A percentile compares a stretch with the other conserved stretches of the same genome.
Evolutionary conservation across 768 basidiomycete species (phyloP).

Genomic region (Rhizopogon vulgaris): DNA sequence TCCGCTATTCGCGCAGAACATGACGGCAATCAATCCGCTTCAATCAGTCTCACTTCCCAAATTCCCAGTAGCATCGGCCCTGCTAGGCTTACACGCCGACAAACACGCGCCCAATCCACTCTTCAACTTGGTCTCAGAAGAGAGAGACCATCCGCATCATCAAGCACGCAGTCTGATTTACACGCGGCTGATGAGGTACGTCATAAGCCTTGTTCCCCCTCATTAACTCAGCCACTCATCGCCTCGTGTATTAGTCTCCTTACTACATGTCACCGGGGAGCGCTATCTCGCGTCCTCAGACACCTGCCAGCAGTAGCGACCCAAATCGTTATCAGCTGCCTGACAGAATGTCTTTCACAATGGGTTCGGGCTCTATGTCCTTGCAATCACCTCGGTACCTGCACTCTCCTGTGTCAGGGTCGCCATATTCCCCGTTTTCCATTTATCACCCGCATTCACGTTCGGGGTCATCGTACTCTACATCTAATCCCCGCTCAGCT

Average conservation of each 20-base stretch:
- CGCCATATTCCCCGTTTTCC: slow-evolving; percentile 41
- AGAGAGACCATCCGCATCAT: slow-evolving; percentile 17
- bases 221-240: slow-evolving; percentile 7
- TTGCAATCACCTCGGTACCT: slow-evolving; percentile 38
- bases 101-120: slow-evolving; percentile 29
- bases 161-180: slow-evolving; percentile 8
- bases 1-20: slow-evolving; percentile 24
- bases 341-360: slow-evolving; percentile 21
- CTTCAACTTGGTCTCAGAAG: slow-evolving; percentile 28
- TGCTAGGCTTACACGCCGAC: slow-evolving; percentile 42
- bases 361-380: slow-evolving; percentile 18
- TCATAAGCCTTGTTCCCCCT: background rate
- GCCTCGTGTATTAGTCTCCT: slow-evolving; percentile 15
- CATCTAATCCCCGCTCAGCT: slow-evolving; percentile 44
- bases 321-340: slow-evolving; percentile 23
- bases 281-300: slow-evolving; percentile 33
- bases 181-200: slow-evolving; percentile 25
- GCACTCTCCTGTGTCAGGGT: slow-evolving; percentile 39
- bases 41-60: slow-evolving; percentile 30
- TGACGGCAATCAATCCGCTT: slow-evolving; percentile 16
- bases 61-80: slow-evolving; percentile 50
- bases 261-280: slow-evolving; percentile 33
- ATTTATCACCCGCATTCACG: slow-evolving; percentile 40
- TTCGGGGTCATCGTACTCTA: slow-evolving; percentile 36
- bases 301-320: slow-evolving; percentile 30